Base-by-base conservation (phyloP, 495 filamentous ascomycete genomes). In the Usnea hakonensis region DNA sequence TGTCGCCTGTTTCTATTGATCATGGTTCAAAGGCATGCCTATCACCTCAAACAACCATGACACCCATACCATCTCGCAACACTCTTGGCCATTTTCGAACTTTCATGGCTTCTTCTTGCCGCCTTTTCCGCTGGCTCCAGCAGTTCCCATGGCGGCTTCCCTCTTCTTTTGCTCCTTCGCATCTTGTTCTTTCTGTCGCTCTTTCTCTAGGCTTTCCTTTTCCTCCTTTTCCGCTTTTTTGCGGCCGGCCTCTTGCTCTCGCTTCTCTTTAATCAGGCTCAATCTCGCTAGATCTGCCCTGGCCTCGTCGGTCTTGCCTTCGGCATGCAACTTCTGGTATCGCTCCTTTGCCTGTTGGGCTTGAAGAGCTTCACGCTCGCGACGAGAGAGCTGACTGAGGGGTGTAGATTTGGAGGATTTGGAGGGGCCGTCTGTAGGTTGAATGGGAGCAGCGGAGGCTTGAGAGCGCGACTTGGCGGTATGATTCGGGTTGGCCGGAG, bases 301-400 rank as follows among this genome's bases (percentile, higher is more conserved):
- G 26, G 93, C 94, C 79, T 97, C 90, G 59, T 98, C 95, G 43
- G 94, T 97, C 82, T 97, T 97, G 60, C 94, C 94, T 68, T 90
- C 90, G 61, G 90, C 90, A 68, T 98, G 94, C 66, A 97, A 72
- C 80, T 97, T 96, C 81, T 87, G 81, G 70, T 96, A 97, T 58
- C 87, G 81, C 79, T 96, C 92, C 70, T 90, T 90, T 11, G 90
- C 90, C 73, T 90, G 88, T 65, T 88, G 85, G 0, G 92, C 91
- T 77, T 96, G 86, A 32, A 95, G 65, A 0, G 94, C 90, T 77
- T 97, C 94, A 19, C 91, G 81, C 83, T 97, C 93, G 43, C 88
- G 83, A 35, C 93, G 82, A 57, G 85, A 91, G 41, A 91, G 74
- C 73, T 89, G 84, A 23, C 75, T 77, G n/a, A 70, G 26, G 33